Percentiles rank a stretch among this genome's conserved stretches.
Evolutionary conservation across 169 alveolate genomes (phyloP).

Genomic region (Eimeria acervulina): DNA sequence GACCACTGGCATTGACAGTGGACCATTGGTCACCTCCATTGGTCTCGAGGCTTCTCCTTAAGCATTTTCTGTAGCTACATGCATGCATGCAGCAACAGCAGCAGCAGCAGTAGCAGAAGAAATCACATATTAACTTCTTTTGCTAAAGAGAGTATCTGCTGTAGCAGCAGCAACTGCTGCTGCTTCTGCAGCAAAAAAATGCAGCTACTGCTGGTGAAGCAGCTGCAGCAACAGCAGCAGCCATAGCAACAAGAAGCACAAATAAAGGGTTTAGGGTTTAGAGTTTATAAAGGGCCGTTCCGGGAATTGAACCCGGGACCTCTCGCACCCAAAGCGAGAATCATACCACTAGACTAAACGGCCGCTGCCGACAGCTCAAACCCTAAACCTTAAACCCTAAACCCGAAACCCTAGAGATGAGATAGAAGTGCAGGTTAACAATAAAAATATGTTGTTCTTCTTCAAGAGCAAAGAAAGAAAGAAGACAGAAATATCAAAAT

Average conservation of each 20-base stretch:
- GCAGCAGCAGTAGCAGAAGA: neutral
- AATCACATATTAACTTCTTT: neutral
- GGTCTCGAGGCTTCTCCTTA: neutral
- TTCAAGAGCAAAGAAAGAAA: too few relatives aligned
- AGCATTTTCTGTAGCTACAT: neutral
- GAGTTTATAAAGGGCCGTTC: too few relatives aligned
- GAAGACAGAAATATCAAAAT: too few relatives aligned
- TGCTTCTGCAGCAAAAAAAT: neutral
- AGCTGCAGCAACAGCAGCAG: constrained; percentile 21
- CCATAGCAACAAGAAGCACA: neutral
- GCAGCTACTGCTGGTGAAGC: neutral
- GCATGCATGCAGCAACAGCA: neutral
- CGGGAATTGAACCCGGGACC: too few relatives aligned
- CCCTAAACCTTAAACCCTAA: neutral
- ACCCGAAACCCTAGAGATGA: neutral
- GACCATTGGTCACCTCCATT: neutral
- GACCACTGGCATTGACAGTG: too few relatives aligned
- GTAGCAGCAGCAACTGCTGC: neutral
- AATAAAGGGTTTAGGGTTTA: too few relatives aligned
- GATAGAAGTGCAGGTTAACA: neutral
- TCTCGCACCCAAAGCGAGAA: too few relatives aligned
- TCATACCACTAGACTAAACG: too few relatives aligned
- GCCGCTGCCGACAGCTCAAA: neutral
- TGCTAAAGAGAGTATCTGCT: neutral
- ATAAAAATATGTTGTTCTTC: too few relatives aligned